Base-by-base conservation (phyloP, 371 early-diverging fungal genomes). In the Mucor velutinosus region DNA sequence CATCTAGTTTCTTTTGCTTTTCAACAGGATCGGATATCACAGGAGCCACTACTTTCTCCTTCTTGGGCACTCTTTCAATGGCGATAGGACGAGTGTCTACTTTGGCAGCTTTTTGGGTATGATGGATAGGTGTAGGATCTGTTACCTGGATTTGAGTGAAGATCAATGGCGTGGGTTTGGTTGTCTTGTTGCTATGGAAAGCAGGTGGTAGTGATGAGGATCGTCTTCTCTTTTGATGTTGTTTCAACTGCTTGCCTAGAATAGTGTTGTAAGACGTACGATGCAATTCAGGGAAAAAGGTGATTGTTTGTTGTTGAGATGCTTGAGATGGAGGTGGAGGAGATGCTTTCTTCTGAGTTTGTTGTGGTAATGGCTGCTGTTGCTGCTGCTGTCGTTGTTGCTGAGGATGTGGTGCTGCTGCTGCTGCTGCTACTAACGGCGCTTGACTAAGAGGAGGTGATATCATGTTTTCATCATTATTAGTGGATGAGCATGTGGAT, bases 1-100 rank as follows among this genome's bases (percentile, higher is more conserved):
- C 72, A 29, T 87, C 84, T 60, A 77, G 57, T 57, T 66, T 75
- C 67, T 55, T 62, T 57, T 76, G 74, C 41, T 65, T 70, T 57
- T 77, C 77, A n/a, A 35, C 66, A 59, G 78, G 65, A 23, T 72
- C 65, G 23, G 58, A 60, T 0, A 71, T 73, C 39, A 74, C 74
- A 45, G 72, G 64, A 25, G 67, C 69, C 29, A 73, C 64, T 17
- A 55, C 45, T 21, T 65, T 69, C 57, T 78, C 74, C 30, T 70
- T 60, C 35, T 70, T 70, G 30, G 43, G 65, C 1, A 76, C 68
- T 27, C 75, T 45, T 45, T 74, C 75, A 32, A 74, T 74, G 11
- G 71, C 64, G 15, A 74, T 60, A 3, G 75, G 75, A 21, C 60
- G 58, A 7, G 58, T 65, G 19, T 72, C 73, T 1, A 73, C 65